Evolutionary conservation across 2,329 filamentous ascomycete genomes (phyloP), one percentile per base, ranked within the genome.

Genomic region (Mollisia scopiformis): DNA sequence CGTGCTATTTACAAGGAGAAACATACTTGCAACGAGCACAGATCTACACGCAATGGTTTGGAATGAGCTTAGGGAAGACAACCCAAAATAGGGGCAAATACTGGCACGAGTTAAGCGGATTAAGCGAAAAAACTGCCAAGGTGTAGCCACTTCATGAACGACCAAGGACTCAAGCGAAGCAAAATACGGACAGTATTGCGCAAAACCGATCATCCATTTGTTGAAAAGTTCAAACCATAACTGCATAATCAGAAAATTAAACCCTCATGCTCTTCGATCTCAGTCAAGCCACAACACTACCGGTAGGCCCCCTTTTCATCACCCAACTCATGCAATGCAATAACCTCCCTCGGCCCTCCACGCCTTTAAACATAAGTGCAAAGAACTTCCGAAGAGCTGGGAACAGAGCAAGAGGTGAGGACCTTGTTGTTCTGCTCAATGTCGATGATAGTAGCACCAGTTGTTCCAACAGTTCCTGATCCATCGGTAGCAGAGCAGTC

Each of bases 401-500:
- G 39, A 10, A 56, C 23, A 6, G 54, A 47, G 41, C 37, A 47
- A 47, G 14, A 8, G 16, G 54, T 56, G 7, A 56, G 23, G n/a
- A 56, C 35, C 19, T 41, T 30, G 6, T 21, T 35, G 41, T 33
- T 56, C n/a, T 56, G 54, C 31, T 56, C 28, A 21, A 56, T 47
- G 11, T 56, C 41, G 19, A 56, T 56, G 21, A 56, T 56, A 2
- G 54, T 56, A 6, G 54, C 54, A 33, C 54, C 54, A 11, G 54
- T 56, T 16, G 39, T 47, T 3, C 54, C 58, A 35, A 62, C 58
- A 14, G 37, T 59, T 13, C 61, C 73, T 58, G 60, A 71, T 21
- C 57, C 66, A 31, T 62, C 62, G 4, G 68, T 74, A 19, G 76
- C 78, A 55, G 68, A 69, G 41, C 75, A 72, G 47, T 67, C 67